Conservation (phyloP, 179 eudicot genomes). For the Drosera spatulata region DNA sequence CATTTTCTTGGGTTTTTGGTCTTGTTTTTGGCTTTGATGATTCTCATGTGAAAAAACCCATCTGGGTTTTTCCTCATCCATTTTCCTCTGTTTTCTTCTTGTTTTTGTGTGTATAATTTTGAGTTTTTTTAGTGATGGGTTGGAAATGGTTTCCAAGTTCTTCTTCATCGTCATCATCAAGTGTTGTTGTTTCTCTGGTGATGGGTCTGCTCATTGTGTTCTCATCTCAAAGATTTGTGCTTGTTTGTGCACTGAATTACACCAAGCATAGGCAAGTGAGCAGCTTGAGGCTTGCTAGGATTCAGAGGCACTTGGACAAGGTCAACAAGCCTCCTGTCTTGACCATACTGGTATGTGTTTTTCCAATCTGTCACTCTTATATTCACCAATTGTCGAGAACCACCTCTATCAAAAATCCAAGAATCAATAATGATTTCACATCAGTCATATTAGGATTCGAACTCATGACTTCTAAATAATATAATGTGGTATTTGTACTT, state of each 20-base stretch:
- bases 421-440: too few species aligned
- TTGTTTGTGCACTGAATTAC: slow-evolving; percentile 44
- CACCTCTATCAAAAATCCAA: too few species aligned
- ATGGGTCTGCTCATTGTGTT: slow-evolving; percentile 11
- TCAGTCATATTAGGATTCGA: too few species aligned
- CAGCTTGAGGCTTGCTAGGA: slow-evolving; percentile 65
- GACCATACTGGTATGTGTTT: background rate
- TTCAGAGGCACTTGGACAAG: slow-evolving; percentile 58
- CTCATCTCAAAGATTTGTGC: slow-evolving; percentile 13
- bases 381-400: too few species aligned
- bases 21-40: slow-evolving; percentile 11
- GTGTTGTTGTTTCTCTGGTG: slow-evolving; percentile 1
- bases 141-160: background rate
- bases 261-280: slow-evolving; percentile 58
- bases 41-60: background rate
- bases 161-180: slow-evolving; percentile 4
- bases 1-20: slow-evolving; percentile 20
- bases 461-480: too few species aligned
- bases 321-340: slow-evolving; percentile 64
- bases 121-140: slow-evolving; percentile 12
- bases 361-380: background rate
- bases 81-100: background rate
- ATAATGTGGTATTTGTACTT: too few species aligned
- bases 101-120: slow-evolving; percentile 27
- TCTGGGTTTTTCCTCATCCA: background rate